Base-by-base conservation (phyloP, 352 stramenopile species). In the Globisporangium parvum region DNA sequence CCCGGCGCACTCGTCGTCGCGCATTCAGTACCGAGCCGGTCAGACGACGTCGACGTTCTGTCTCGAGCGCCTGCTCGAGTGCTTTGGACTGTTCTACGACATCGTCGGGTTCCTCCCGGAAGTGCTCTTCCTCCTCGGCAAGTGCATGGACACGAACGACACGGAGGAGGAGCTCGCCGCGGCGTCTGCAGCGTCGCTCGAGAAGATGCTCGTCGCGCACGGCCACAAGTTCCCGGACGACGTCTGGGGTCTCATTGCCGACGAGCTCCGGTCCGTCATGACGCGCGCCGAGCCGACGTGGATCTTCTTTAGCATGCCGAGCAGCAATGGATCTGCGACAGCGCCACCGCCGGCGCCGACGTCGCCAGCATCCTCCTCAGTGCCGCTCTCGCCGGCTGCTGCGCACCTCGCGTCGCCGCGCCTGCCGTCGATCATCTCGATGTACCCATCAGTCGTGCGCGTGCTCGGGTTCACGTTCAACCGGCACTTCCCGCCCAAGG, bases 61-160 rank as follows among this genome's bases (percentile, higher is more conserved):
- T 47, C 59, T 88, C 1, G 75, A 87, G 61, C 63, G 74, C 0
- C 51, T 93, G 15, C 55, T 88, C 2, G 68, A 89, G 24, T 82
- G 79, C 44, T 93, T 91, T 65, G 81, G 80, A 0, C 45, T 85
- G n/a, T 92, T 82, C 54, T 93, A 89, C 60, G 84, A 93, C 49
- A 70, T 73, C 20, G 78, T 92, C 4, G 84, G 81, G 0, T 92
- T 92, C 42, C 47, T 92, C 0, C 81, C 81, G 0, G 84, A 93
- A 42, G 77, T 92, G 20, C 57, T 93, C 12, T 90, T 92, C 53
- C 51, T 88, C 23, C 47, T 93, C 15, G 71, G 79, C 33, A 87
- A 89, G 42, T 90, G 78, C 45, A 90, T 91, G 83, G 80, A 88
- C 60, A 78, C 79, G 47, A 80, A 61, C 26, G 83, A 90, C 48